A percentile compares a stretch with the other conserved stretches of the same genome.
These are phyloP conservation scores for Cymbomonas tetramitiformis DNA, from an alignment of 139 green algal genomes.

Conservation along the genomic window DNA sequence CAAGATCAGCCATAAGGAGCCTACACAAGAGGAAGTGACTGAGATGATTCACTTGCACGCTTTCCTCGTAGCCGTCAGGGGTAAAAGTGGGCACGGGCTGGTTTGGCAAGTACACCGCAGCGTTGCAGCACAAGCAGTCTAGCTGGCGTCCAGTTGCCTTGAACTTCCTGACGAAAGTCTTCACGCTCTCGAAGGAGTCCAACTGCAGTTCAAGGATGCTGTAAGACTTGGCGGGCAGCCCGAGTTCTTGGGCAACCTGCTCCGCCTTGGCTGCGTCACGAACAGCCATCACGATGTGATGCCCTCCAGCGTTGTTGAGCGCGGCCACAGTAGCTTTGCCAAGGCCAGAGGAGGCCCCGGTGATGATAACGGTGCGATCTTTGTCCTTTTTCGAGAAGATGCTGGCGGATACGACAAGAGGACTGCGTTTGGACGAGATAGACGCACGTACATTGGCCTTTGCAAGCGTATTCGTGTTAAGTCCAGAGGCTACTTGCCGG, in stretches of 20 bases:
- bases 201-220: conserved; percentile 71
- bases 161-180: conserved; percentile 38
- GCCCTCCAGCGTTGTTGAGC: conserved; percentile 47
- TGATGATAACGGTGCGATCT: conserved; percentile 65
- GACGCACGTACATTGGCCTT: too few species aligned
- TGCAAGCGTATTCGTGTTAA: too few species aligned
- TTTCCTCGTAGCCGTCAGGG: conserved; percentile 74
- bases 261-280: conserved; percentile 60
- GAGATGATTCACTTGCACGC: conserved; percentile 68
- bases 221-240: conserved; percentile 51
- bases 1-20: conserved; percentile 65
- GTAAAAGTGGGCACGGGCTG: conserved; percentile 71
- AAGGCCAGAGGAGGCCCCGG: conserved; percentile 71
- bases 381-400: too few species aligned
- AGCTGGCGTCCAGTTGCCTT: too few species aligned
- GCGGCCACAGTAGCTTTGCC: conserved; percentile 62
- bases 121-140: conserved; percentile 85
- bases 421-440: too few species aligned
- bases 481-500: too few species aligned
- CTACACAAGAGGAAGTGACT: conserved; percentile 81
- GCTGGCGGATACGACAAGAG: too few species aligned
- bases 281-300: conserved; percentile 74
- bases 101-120: conserved; percentile 77
- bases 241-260: conserved; percentile 19
- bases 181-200: conserved; percentile 53